Percentiles rank a stretch among this genome's conserved stretches.
These are phyloP conservation scores for Eutrema salsugineum DNA, from an alignment of 441 rosid genomes.

Conservation along the genomic window DNA sequence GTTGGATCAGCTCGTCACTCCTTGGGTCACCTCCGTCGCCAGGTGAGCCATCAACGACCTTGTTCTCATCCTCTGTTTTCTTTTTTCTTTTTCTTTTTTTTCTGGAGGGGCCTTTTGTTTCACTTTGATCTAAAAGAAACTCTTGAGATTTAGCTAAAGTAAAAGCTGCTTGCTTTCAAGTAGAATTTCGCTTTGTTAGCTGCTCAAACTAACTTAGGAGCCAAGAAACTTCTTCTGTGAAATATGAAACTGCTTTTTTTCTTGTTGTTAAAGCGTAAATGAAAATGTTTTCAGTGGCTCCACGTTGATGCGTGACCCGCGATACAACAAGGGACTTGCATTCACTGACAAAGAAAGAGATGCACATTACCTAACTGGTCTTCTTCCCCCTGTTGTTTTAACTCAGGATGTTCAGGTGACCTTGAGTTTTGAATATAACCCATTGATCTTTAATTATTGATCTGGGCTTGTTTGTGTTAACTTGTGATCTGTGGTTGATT, in stretches of 20 bases:
- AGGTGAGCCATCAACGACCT: constrained; percentile 45
- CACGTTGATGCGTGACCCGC: constrained; percentile 85
- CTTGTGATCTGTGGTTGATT: not conserved
- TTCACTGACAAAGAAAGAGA: constrained; percentile 85
- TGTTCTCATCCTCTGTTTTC: not conserved
- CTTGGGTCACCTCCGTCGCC: constrained; percentile 86
- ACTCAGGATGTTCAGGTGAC: constrained; percentile 83
- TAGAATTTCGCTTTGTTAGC: not conserved
- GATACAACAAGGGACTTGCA: constrained; percentile 91
- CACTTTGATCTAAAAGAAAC: not conserved
- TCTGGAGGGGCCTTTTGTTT: not conserved
- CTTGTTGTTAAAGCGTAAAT: constrained; percentile 1
- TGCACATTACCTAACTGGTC: constrained; percentile 90
- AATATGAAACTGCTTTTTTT: not conserved
- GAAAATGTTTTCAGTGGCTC: constrained; percentile 55
- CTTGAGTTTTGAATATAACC: not conserved
- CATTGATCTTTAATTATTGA: not conserved
- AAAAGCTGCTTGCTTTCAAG: not conserved
- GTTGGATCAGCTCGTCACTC: constrained; percentile 85
- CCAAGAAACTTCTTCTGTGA: not conserved
- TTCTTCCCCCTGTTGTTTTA: constrained; percentile 78
- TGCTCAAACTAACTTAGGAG: not conserved
- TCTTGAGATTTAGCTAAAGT: not conserved
- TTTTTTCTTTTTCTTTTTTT: not conserved
- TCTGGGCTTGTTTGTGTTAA: not conserved